Evolutionary conservation across 768 basidiomycete species (phyloP), one percentile per base, ranked within the genome.

Genomic region (Podaxis sp.): DNA sequence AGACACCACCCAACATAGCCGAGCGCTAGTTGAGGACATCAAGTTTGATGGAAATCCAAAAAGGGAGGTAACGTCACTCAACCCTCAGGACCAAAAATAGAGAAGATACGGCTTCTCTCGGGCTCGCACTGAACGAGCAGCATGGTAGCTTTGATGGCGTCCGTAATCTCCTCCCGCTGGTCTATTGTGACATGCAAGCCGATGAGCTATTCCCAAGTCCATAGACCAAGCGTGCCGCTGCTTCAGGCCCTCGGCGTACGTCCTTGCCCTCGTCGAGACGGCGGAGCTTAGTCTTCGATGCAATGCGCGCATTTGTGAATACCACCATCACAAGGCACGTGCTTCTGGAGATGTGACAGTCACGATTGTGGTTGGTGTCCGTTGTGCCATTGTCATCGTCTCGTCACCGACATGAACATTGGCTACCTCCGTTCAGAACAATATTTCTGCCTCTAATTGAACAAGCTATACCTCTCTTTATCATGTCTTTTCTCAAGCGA

Each of bases 401-500:
- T 48, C 62, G 62, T 63, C 57, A 55, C 39, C 53, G 44, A 48
- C 57, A 51, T 51, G 64, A 59, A 55, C 57, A 54, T 52, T 53
- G 44, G 28, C 60, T 42, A 36, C 15, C 9, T 5, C 40, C 40
- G 30, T 40, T 44, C 17, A 42, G 24, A 30, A 7, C 24, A 38
- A 3, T 36, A 17, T n/a, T 38, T 51, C 9, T 51, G 12, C 33
- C 30, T 36, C 24, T 12, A 49, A 39, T 22, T 19, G 9, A 19
- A 42, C n/a, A 52, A 46, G 39, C 46, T 57, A 59, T 49, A n/a
- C 38, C 33, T 52, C 28, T 64, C 44, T 9, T 19, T 26, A 51
- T 12, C 56, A 73, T 73, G 72, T 70, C 73, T 42, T 67, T 73
- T 49, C 36, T 74, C 49, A 67, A 61, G n/a, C 70, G 71, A 52